Evolutionary conservation across 2,329 filamentous ascomycete genomes (phyloP).

Genomic region (Fusarium sacchari): DNA sequence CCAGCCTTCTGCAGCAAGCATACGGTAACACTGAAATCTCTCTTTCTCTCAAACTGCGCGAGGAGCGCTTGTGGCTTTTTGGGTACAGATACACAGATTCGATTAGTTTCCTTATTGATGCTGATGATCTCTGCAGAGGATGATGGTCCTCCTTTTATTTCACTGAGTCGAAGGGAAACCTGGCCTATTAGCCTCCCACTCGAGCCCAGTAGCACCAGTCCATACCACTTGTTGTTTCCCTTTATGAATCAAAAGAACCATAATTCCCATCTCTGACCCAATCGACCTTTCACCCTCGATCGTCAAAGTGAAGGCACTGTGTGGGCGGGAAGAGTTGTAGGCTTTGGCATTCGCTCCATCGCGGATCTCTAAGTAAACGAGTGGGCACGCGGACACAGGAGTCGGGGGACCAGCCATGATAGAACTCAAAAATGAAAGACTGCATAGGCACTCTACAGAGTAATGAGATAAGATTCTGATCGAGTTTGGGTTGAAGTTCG

Average conservation of each 20-base stretch:
- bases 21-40: conserved; percentile 48
- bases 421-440: neutral
- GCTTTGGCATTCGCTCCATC: conserved; percentile 31
- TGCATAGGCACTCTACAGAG: neutral
- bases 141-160: conserved; percentile 32
- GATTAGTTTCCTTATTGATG: conserved; percentile 28
- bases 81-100: conserved; percentile 43
- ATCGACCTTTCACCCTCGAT: conserved; percentile 41
- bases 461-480: neutral
- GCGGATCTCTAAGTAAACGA: conserved; percentile 45
- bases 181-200: conserved; percentile 18
- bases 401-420: conserved; percentile 44
- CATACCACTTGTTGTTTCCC: conserved; percentile 42
- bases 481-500: too few species aligned
- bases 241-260: conserved; percentile 44
- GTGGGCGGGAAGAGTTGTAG: conserved; percentile 35
- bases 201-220: neutral
- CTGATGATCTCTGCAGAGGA: conserved; percentile 30
- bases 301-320: conserved; percentile 42
- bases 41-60: conserved; percentile 43
- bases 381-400: conserved; percentile 46
- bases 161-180: conserved; percentile 46
- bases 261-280: conserved; percentile 10
- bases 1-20: conserved; percentile 48
- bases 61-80: conserved; percentile 40